phyloP scores from a whole-genome alignment of 192 early-diverging fungal species.

The Coemansia sp. region DNA sequence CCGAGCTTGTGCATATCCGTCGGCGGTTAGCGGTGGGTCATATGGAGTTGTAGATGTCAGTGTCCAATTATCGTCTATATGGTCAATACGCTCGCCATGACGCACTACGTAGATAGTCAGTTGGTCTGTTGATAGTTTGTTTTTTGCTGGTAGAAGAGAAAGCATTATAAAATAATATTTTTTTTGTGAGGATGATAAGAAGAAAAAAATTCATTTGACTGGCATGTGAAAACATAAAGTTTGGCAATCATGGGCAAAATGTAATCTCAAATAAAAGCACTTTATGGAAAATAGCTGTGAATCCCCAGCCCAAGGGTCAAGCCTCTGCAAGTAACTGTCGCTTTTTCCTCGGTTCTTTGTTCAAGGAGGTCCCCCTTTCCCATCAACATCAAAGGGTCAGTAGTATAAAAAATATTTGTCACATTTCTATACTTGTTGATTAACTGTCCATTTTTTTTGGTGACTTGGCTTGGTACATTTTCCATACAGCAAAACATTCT shows the following conservation, averaged over 20 bases:
- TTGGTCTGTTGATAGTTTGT: constrained; percentile 10
- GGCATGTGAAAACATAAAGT: neutral
- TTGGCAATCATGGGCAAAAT: neutral
- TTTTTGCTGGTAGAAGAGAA: neutral
- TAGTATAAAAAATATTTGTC: too few relatives aligned
- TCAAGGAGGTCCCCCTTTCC: too few relatives aligned
- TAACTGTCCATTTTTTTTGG: too few relatives aligned
- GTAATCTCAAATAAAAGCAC: too few relatives aligned
- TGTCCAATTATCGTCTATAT: constrained; percentile 48
- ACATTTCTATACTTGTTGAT: too few relatives aligned
- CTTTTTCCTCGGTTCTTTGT: too few relatives aligned
- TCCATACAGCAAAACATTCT: too few relatives aligned
- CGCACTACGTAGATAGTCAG: constrained; percentile 48
- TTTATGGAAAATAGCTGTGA: too few relatives aligned
- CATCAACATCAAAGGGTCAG: too few relatives aligned
- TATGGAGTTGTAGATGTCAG: constrained; percentile 26
- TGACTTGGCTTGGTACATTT: too few relatives aligned
- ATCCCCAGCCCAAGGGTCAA: too few relatives aligned
- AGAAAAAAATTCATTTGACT: neutral
- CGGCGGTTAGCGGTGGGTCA: constrained; percentile 46
- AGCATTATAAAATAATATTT: constrained; percentile 1
- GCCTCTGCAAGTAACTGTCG: too few relatives aligned
- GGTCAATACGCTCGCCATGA: constrained; percentile 54
- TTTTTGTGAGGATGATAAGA: neutral
- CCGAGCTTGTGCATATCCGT: constrained; percentile 33